Evolutionary conservation across 2,329 filamentous ascomycete genomes (phyloP).

Genomic region (Arthrobotrys iridis): DNA sequence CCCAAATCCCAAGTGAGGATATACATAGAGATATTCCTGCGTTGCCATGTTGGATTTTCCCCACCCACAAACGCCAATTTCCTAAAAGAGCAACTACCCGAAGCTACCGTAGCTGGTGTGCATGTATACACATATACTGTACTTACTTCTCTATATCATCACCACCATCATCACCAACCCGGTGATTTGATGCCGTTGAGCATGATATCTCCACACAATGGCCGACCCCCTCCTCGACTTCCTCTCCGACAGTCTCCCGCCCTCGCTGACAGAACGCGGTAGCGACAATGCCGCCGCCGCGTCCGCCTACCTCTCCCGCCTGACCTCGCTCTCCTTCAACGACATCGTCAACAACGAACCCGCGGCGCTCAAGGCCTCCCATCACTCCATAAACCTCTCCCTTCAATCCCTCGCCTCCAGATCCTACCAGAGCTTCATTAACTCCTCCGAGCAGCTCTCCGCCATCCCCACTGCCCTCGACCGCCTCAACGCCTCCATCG

Average conservation of each 20-base stretch:
- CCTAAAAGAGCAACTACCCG: no score
- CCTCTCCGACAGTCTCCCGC: conserved; percentile 43
- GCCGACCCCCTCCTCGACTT: conserved; percentile 52
- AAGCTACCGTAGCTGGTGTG: background rate
- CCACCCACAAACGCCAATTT: no score
- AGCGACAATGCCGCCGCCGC: conserved; percentile 58
- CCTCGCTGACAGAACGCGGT: conserved; percentile 37
- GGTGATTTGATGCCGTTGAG: conserved; percentile 4
- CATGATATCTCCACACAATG: conserved; percentile 34
- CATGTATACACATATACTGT: background rate
- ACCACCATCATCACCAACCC: conserved; percentile 17
- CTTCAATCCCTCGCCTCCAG: conserved; percentile 89
- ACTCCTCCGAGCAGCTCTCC: conserved; percentile 79
- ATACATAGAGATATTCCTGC: no score
- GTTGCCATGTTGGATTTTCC: no score
- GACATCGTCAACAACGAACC: conserved; percentile 79
- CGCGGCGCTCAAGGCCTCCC: conserved; percentile 79
- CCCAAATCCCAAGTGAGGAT: no score
- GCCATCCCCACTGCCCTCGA: conserved; percentile 69
- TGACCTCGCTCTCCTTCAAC: conserved; percentile 79
- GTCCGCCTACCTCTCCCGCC: conserved; percentile 76
- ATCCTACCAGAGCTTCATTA: conserved; percentile 84
- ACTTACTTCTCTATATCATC: conserved; percentile 1
- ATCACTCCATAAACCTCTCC: conserved; percentile 81
- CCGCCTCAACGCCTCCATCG: conserved; percentile 71